phyloP scores from a whole-genome alignment of 2,329 filamentous ascomycete genomes.

The Didymella glomerata region DNA sequence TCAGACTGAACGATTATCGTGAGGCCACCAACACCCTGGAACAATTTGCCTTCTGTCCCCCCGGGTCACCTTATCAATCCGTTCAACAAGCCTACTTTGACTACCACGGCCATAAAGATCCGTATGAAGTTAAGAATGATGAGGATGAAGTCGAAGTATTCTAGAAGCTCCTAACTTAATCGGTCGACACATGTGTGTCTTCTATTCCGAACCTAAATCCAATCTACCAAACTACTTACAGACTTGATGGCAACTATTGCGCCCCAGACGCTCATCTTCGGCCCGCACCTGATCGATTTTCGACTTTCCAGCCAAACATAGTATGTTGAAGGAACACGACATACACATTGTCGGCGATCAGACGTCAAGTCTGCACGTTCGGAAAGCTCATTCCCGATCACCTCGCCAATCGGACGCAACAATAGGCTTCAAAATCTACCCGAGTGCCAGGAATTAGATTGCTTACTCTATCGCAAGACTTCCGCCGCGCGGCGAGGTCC shows the following conservation, averaged over 20 bases:
- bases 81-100: constrained; percentile 46
- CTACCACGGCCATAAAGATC: constrained; percentile 46
- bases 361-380: not conserved
- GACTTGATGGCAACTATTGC: not conserved
- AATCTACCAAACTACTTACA: not conserved
- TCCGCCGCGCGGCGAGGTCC: constrained; percentile 4
- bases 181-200: not conserved
- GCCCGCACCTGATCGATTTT: not conserved
- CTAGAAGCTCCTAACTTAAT: constrained; percentile 1
- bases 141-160: constrained; percentile 32
- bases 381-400: not conserved
- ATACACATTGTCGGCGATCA: constrained; percentile 3
- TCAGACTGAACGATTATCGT: constrained; percentile 47
- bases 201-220: not conserved
- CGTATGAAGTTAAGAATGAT: constrained; percentile 36
- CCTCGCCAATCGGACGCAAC: not conserved
- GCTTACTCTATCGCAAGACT: not conserved
- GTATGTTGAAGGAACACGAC: constrained; percentile 5
- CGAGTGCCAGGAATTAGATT: not conserved
- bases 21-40: constrained; percentile 49
- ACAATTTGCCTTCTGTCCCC: constrained; percentile 46
- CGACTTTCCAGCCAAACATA: constrained; percentile 4
- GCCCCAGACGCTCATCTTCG: not conserved
- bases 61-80: constrained; percentile 40
- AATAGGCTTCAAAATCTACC: too few relatives aligned